phyloP scores from a whole-genome alignment of 257 asterid genomes.

The Cynanchum wilfordii region DNA sequence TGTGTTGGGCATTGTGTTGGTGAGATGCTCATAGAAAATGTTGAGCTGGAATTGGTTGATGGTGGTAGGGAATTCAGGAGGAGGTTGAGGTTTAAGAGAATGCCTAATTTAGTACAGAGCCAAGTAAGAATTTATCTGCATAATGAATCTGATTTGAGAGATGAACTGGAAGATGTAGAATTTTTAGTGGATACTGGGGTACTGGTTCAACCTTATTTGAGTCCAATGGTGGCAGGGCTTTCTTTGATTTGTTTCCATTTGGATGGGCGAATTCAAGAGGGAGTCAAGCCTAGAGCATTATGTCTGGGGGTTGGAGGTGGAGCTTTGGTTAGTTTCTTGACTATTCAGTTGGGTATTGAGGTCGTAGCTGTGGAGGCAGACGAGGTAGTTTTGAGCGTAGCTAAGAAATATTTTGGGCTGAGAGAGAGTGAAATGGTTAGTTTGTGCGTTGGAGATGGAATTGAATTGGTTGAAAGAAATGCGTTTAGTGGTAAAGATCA shows the following conservation, averaged over 20 bases:
- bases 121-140: conserved; percentile 52
- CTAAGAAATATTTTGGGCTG: conserved; percentile 56
- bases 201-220: conserved; percentile 72
- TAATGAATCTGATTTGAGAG: conserved; percentile 18
- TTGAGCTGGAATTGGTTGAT: conserved; percentile 40
- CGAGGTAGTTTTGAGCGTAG: conserved; percentile 46
- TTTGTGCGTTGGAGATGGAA: conserved; percentile 55
- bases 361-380: conserved; percentile 81
- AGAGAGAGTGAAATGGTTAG: conserved; percentile 32
- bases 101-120: conserved; percentile 78
- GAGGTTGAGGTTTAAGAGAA: conserved; percentile 85
- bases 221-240: conserved; percentile 78
- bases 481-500: conserved; percentile 17
- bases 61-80: conserved; percentile 55
- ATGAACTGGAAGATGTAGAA: conserved; percentile 29
- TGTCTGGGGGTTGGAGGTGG: conserved; percentile 97
- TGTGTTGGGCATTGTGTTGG: conserved; percentile 62
- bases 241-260: conserved; percentile 39
- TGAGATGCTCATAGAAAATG: conserved; percentile 70
- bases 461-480: conserved; percentile 35
- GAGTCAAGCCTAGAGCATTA: conserved; percentile 53
- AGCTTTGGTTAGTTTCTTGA: conserved; percentile 61
- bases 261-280: conserved; percentile 28
- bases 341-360: conserved; percentile 40
- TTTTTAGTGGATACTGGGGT: conserved; percentile 48